Conservation (phyloP, 129 eudicot species). For the Artemisia annua region DNA sequence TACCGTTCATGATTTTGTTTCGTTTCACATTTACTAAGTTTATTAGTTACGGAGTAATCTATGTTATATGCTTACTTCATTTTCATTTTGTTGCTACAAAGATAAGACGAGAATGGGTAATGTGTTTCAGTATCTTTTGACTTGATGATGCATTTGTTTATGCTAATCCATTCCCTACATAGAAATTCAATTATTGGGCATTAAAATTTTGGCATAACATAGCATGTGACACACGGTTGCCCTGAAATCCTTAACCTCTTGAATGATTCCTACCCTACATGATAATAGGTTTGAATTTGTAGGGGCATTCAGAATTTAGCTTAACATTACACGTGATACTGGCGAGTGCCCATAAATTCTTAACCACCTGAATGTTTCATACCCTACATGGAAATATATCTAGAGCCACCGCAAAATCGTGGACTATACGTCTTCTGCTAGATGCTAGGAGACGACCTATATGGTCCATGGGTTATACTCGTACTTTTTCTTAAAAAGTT, state of each 20-base stretch:
- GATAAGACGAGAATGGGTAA: conserved; percentile 15
- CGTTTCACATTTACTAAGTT: neutral
- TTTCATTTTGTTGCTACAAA: neutral
- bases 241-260: conserved; percentile 18
- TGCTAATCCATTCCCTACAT: conserved; percentile 25
- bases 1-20: neutral
- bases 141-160: too few relatives aligned
- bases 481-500: neutral
- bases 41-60: neutral
- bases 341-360: conserved; percentile 13
- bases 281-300: conserved; percentile 17
- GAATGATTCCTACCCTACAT: conserved; percentile 32
- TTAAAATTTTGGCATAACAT: conserved; percentile 30
- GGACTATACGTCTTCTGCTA: conserved; percentile 4
- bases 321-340: conserved; percentile 29
- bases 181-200: conserved; percentile 24
- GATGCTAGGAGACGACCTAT: neutral
- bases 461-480: neutral
- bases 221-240: conserved; percentile 35
- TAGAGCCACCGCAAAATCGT: conserved; percentile 4
- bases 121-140: neutral
- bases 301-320: conserved; percentile 28
- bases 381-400: conserved; percentile 28
- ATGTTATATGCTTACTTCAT: too few relatives aligned
- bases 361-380: conserved; percentile 19